Percentiles rank a stretch among this genome's conserved stretches.
These are phyloP conservation scores for Pseudozyma tsukubaensis DNA, from an alignment of 1,284 basidiomycete genomes.

Conservation along the genomic window DNA sequence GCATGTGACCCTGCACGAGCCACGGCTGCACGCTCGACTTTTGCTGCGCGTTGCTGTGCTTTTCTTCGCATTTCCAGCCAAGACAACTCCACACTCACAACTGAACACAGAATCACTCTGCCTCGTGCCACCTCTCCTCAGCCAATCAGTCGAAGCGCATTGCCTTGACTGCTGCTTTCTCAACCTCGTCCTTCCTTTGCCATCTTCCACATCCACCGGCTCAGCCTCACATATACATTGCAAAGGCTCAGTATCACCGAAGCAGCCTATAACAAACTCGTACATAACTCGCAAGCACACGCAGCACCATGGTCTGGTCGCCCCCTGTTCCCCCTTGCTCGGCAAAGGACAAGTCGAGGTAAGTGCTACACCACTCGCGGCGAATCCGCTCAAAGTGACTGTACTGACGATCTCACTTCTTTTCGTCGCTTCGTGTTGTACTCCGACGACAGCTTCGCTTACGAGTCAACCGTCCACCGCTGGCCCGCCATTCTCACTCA, in stretches of 20 bases:
- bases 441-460: slow-evolving; percentile 71
- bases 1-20: slow-evolving; percentile 41
- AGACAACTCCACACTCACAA: neutral
- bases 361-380: neutral
- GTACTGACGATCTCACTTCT: neutral
- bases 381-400: neutral
- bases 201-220: neutral
- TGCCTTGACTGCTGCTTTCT: slow-evolving; percentile 1
- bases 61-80: slow-evolving; percentile 1
- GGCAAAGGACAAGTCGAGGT: slow-evolving; percentile 52
- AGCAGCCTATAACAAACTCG: too few species aligned
- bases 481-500: slow-evolving; percentile 92
- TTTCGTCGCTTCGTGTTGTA: neutral
- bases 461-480: slow-evolving; percentile 75
- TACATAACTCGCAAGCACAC: too few species aligned
- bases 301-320: slow-evolving; percentile 43
- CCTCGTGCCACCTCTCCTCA: slow-evolving; percentile 2
- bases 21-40: slow-evolving; percentile 4
- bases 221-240: neutral
- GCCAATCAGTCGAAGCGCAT: slow-evolving; percentile 19
- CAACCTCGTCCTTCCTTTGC: neutral
- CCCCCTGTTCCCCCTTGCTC: slow-evolving; percentile 44
- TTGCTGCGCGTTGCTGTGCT: neutral
- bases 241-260: too few species aligned
- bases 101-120: neutral